Base-by-base conservation (phyloP, 768 basidiomycete species). In the Trametes villosa region DNA sequence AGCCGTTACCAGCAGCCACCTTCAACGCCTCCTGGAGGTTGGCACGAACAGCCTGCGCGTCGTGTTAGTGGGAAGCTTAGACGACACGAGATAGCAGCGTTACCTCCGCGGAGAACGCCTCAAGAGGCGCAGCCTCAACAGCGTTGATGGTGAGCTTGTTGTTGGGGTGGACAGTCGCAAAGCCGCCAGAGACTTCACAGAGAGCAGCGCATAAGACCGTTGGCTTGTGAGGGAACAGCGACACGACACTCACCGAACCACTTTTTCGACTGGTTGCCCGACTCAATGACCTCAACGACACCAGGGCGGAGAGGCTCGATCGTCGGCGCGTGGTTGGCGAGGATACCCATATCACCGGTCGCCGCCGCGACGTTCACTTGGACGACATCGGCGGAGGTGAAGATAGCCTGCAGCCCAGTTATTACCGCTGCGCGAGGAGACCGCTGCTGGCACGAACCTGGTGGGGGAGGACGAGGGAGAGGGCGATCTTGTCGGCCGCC, bases 291-390 rank as follows among this genome's bases (percentile, higher is more conserved):
- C 77, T 99, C 97, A 53, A 99, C 81, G 59, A 98, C 82, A 73
- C 97, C 97, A 41, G 97, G 91, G 72, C 92, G 91, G 55, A 99
- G 83, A 48, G 96, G 83, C 76, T 99, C 97, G 59, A 98, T 91
- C n/a, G 94, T 91, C 30, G 97, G 90, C 56, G 98, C 95, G 78
- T 99, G 97, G 83, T 96, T 97, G 68, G 96, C 94, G 62, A 99
- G 88, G 69, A 99, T 92, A 82, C 97, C 97, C 95, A 98, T 98
- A 77, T 98, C 96, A 71, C 97, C 97, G 3, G 93, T 88, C 56
- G 88, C 92, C 40, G 95, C 97, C 34, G 95, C 80, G 68, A 98
- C 79, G 79, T 98, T 98, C 67, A 99, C 96, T 77, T 98, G 96
- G 22, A 92, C 86, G 59, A 98, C 96, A 75, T 96, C 96, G 68